These are phyloP conservation scores for Pleurotus tuber-regium DNA, from an alignment of 768 basidiomycete genomes.

Conservation along the genomic window DNA sequence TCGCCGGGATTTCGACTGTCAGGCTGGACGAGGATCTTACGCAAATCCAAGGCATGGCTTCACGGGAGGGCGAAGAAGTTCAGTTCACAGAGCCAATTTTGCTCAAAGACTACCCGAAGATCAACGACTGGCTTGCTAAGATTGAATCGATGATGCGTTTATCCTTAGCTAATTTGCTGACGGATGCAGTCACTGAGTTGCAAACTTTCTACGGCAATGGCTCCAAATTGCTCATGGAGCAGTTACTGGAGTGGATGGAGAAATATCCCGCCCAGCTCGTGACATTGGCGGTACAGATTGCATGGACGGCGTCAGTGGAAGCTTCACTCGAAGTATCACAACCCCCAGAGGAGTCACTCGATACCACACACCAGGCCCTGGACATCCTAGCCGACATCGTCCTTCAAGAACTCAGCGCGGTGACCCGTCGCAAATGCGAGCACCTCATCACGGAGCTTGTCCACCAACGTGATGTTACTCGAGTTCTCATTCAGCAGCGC, in stretches of 20 bases:
- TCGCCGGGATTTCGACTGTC: slow-evolving; percentile 93
- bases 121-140: slow-evolving; percentile 97
- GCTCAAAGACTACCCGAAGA: slow-evolving; percentile 92
- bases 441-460: slow-evolving; percentile 98
- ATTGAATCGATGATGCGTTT: slow-evolving; percentile 92
- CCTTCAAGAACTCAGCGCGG: slow-evolving; percentile 80
- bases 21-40: slow-evolving; percentile 84
- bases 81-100: slow-evolving; percentile 78
- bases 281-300: slow-evolving; percentile 91
- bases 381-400: slow-evolving; percentile 98
- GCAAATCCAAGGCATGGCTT: slow-evolving; percentile 90
- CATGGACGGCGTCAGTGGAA: slow-evolving; percentile 90
- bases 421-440: slow-evolving; percentile 97
- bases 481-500: slow-evolving; percentile 67
- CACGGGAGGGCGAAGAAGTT: slow-evolving; percentile 94
- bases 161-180: slow-evolving; percentile 81
- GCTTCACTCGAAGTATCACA: slow-evolving; percentile 52
- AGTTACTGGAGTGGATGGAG: slow-evolving; percentile 88
- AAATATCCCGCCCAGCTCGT: slow-evolving; percentile 95
- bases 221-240: slow-evolving; percentile 54
- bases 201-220: slow-evolving; percentile 75
- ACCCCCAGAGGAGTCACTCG: slow-evolving; percentile 63
- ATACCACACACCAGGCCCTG: slow-evolving; percentile 76
- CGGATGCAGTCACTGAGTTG: slow-evolving; percentile 77
- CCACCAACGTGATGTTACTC: slow-evolving; percentile 94